Evolutionary conservation across 129 eudicot species (phyloP), one percentile per base, ranked within the genome.

Genomic region (Arctium lappa): DNA sequence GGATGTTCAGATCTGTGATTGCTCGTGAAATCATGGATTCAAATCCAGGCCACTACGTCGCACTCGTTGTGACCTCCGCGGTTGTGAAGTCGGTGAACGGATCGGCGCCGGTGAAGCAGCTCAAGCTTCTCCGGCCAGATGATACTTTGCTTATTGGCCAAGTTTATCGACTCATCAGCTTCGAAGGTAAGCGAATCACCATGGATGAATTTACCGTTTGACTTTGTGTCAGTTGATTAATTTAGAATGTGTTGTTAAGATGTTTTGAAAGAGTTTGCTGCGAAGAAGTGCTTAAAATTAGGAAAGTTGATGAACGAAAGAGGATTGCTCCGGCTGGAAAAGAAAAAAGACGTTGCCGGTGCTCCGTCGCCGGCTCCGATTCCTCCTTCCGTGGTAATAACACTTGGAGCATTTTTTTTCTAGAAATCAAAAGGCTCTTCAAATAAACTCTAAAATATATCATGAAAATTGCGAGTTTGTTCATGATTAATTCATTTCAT

Each of bases 21-120:
- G 94, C 94, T 33, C 75, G 75, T 8, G 86, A 90, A 53, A 82
- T 90, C 77, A 90, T 90, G 94, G 60, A 65, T 69, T 86, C 88
- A 0, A 88, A 90, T 39, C 94, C 91, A 8, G 90, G 91, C 27
- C 88, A 90, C 42, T 90, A 86, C 63, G 91, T 90, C 11, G 94
- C 94, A 1, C 77, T 86, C 15, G 85, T 90, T 31, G 62, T 50
- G 5, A 74, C 15, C 15, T 10, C 56, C 56, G 56, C 12, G 1
- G 56, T 46, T 46, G 18, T 50, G 62, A 77, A 73, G 40, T 38
- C 86, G 44, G 84, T 74, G 16, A 86, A 84, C 44, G 90, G 85
- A 0, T 6, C 85, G 32, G 84, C 86, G 36, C 86, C 86, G 62
- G 86, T 83, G 74, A 89, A 81, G 76, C 89, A 87, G 78, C 85